Conservation (phyloP, 2,329 filamentous ascomycete species). For the Coleophoma cylindrospora region DNA sequence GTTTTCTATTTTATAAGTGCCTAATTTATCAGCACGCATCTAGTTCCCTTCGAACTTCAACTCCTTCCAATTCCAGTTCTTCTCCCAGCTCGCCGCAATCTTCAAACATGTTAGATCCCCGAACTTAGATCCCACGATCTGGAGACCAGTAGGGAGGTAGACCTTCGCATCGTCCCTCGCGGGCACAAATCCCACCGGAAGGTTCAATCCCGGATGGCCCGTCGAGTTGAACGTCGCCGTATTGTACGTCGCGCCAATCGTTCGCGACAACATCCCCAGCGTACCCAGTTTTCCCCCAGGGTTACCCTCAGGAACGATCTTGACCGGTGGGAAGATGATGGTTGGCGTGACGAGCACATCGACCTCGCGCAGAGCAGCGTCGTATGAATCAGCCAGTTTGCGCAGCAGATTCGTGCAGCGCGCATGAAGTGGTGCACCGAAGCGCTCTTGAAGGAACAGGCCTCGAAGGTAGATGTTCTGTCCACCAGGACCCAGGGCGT, state of each 20-base stretch:
- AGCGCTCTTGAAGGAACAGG: constrained; percentile 36
- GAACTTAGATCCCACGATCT: constrained; percentile 49
- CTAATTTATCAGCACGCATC: not conserved
- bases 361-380: constrained; percentile 31
- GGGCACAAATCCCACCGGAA: constrained; percentile 43
- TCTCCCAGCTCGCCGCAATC: constrained; percentile 41
- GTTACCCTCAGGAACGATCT: constrained; percentile 27
- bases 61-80: constrained; percentile 36
- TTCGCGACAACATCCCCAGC: constrained; percentile 20
- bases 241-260: constrained; percentile 49
- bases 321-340: constrained; percentile 33
- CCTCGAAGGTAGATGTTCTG: constrained; percentile 51
- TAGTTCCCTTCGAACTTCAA: constrained; percentile 3
- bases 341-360: constrained; percentile 45
- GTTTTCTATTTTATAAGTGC: too few species aligned
- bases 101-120: constrained; percentile 40
- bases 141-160: constrained; percentile 46
- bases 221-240: constrained; percentile 53
- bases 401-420: constrained; percentile 43
- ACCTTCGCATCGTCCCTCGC: constrained; percentile 32
- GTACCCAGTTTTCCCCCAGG: constrained; percentile 6
- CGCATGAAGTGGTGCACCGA: constrained; percentile 38
- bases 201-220: constrained; percentile 47
- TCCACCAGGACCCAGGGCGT: constrained; percentile 45
- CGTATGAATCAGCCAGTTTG: constrained; percentile 41